phyloP scores from a whole-genome alignment of 352 stramenopile species.

The Nothophytophthora sp. region DNA sequence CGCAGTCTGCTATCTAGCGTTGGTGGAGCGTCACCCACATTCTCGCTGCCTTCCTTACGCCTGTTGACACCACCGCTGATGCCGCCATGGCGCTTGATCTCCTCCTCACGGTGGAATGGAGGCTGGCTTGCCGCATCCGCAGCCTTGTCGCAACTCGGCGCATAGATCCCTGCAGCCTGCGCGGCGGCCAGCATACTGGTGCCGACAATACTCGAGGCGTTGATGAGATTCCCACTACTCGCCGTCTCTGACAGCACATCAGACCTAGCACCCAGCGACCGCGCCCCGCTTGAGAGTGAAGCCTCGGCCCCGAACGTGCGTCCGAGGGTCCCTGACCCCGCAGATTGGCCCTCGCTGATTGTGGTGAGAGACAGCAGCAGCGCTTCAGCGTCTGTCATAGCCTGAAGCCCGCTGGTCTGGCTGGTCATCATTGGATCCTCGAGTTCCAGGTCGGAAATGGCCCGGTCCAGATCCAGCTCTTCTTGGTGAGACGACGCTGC shows the following conservation, averaged over 20 bases:
- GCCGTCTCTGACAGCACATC: neutral
- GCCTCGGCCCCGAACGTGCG: conserved; percentile 23
- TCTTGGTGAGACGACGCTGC: conserved; percentile 76
- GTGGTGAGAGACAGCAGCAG: conserved; percentile 52
- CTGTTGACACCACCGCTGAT: conserved; percentile 7
- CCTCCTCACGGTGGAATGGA: conserved; percentile 9
- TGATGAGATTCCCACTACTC: conserved; percentile 30
- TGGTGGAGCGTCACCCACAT: conserved; percentile 23
- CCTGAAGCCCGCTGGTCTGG: conserved; percentile 40
- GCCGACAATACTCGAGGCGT: conserved; percentile 39
- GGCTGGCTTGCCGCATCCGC: conserved; percentile 13
- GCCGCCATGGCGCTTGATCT: neutral
- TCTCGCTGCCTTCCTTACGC: conserved; percentile 21
- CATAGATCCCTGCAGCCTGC: conserved; percentile 35
- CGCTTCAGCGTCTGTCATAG: conserved; percentile 37
- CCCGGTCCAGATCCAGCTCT: conserved; percentile 71
- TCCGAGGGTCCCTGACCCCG: conserved; percentile 40
- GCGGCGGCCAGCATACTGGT: conserved; percentile 38
- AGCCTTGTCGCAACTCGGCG: conserved; percentile 24
- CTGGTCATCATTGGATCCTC: conserved; percentile 88
- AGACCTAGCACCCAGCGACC: conserved; percentile 18
- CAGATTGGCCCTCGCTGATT: conserved; percentile 53
- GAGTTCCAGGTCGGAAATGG: conserved; percentile 83
- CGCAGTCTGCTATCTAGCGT: conserved; percentile 34
- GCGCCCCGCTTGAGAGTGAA: conserved; percentile 18